Base-by-base conservation (phyloP, 495 filamentous ascomycete genomes). In the Annulohypoxylon bovei region DNA sequence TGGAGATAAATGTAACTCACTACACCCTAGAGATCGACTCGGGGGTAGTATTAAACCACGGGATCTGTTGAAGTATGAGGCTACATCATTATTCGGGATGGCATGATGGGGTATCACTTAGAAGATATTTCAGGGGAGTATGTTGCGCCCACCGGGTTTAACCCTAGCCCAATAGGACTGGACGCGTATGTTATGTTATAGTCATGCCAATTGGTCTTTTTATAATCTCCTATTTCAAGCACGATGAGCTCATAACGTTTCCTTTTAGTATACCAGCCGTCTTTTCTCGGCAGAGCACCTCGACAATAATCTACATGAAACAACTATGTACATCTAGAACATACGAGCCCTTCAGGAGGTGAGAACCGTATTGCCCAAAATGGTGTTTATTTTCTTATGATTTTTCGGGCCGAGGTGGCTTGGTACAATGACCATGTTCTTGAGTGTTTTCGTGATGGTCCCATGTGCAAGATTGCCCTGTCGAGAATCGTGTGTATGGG, bases 61-160 rank as follows among this genome's bases (percentile, higher is more conserved):
- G 20, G 46, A 50, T 50, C 46, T 28, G 6, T 11, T 20, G 22
- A 3, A 16, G 39, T 4, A 42, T 14, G 39, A 42, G 8, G 39
- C 39, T 42, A 18, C 39, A 18, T 27, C 44, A 49, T 25, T 42
- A 42, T 49, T 23, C 22, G 18, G 18, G 23, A 53, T 30, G n/a
- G 25, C 9, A 63, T 22, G 32, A 28, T 35, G 20, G 30, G 22
- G 11, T 27, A 22, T 54, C 20, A 28, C n/a, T 44, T 25, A 28
- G 14, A 16, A 37, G 7, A 16, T 20, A 33, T 47, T 56, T 35
- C 20, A 56, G 62, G 62, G 40, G 47, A 11, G 3, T 3, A 16
- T 1, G 33, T 20, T 14, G 23, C 28, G 39, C 62, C 62, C 62
- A 56, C 62, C 62, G 52, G 62, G 14, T 8, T 46, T 28, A 47